Conservation (phyloP, 2,329 filamentous ascomycete genomes). For the Colletotrichum echinochloae region DNA sequence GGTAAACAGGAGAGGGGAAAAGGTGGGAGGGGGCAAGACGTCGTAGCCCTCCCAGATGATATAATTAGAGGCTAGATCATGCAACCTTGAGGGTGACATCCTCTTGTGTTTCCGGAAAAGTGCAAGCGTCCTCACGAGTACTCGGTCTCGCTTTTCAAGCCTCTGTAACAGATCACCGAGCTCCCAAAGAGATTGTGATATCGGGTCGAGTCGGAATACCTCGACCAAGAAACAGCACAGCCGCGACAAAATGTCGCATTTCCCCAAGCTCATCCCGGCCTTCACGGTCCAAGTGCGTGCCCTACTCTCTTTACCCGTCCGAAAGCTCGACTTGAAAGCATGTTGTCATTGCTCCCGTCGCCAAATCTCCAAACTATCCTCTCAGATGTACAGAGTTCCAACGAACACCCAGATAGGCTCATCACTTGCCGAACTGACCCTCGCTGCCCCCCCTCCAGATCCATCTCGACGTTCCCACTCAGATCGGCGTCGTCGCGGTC, state of each 20-base stretch:
- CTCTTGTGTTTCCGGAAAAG: neutral
- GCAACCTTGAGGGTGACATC: neutral
- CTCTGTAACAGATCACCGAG: neutral
- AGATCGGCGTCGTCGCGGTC: conserved; percentile 44
- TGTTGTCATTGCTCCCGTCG: neutral
- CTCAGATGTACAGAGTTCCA: neutral
- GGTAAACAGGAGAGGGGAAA: neutral
- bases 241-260: conserved; percentile 45
- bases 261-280: conserved; percentile 53
- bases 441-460: conserved; percentile 45
- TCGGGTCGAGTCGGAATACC: neutral
- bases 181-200: neutral
- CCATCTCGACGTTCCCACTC: conserved; percentile 48
- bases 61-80: neutral
- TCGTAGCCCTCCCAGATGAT: neutral
- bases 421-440: conserved; percentile 11
- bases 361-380: neutral
- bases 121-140: neutral
- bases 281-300: conserved; percentile 52
- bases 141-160: neutral
- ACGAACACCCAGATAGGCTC: neutral
- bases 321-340: neutral
- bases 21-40: neutral
- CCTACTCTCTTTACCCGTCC: neutral
- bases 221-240: neutral